Base-by-base conservation (phyloP, 2,329 filamentous ascomycete species). In the Talaromyces sp. region DNA sequence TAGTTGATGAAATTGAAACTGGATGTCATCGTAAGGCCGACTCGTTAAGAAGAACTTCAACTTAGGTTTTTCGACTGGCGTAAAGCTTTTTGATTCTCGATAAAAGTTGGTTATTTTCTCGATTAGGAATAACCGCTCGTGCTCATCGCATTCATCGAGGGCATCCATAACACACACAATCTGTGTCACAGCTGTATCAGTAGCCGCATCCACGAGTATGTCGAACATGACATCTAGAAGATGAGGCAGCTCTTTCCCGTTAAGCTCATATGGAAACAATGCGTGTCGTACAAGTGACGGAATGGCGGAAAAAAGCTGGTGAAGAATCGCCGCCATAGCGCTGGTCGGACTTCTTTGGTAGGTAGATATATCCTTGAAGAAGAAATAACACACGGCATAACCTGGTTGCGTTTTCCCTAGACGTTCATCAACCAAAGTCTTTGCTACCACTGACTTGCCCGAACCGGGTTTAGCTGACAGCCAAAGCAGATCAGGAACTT, bases 361-460 rank as follows among this genome's bases (percentile, higher is more conserved):
- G 19, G n/a, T 62, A 17, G 62, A 64, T 3, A 68, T 19, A 47
- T 78, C 76, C 63, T 80, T 80, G 69, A 82, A 82, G 66, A 82
- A 82, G 67, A 56, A 56, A 80, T 81, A 82, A 67, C 78, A 80
- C 6, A 78, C 70, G 1, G 70, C 75, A 0, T 52, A 35, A 22
- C 25, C 45, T 31, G 69, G 71, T 0, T 56, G 62, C 1, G 47
- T 19, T 0, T 33, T 67, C 0, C 59, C 58, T 2, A 81, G 66
- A 0, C 73, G 63, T 0, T 67, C 17, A 37, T 81, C 77, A 0
- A 77, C 69, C 1, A 82, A 64, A 47, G 74, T 70, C 64, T 68
- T 78, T 15, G 74, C 71, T 2, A 81, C 65, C 4, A 81, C 79
- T 0, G 80, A 80, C 64, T 81, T 81, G 8, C 79, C 79, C 43